Conservation (phyloP, 2,329 filamentous ascomycete genomes). For the Pseudogymnoascus sp. region DNA sequence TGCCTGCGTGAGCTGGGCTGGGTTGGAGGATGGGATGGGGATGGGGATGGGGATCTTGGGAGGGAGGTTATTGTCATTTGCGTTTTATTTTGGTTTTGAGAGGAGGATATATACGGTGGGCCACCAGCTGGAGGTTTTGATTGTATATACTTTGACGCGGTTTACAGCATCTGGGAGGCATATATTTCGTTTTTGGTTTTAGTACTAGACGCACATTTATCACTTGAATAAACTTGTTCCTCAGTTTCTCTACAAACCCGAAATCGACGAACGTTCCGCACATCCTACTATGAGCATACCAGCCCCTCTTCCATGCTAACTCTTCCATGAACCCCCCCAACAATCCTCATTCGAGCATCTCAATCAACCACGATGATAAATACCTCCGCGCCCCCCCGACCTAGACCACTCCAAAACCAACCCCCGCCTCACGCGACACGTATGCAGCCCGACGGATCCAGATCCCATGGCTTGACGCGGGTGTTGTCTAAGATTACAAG, state of each 20-base stretch:
- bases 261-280: too few relatives aligned
- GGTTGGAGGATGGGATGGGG: constrained; percentile 19
- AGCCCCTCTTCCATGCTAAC: too few relatives aligned
- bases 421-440: not conserved
- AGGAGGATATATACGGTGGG: not conserved
- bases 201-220: not conserved
- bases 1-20: constrained; percentile 25
- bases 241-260: too few relatives aligned
- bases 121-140: not conserved
- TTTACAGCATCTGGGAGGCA: not conserved
- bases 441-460: not conserved
- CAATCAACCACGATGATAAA: not conserved
- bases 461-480: not conserved
- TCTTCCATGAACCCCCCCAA: not conserved
- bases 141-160: not conserved
- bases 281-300: too few relatives aligned
- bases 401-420: not conserved
- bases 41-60: not conserved
- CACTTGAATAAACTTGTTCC: not conserved
- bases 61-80: not conserved
- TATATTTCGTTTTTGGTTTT: not conserved
- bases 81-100: not conserved
- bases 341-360: not conserved
- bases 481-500: not conserved
- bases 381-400: not conserved